Conservation (phyloP, 495 filamentous ascomycete species). For the Penicillium samsonianum region DNA sequence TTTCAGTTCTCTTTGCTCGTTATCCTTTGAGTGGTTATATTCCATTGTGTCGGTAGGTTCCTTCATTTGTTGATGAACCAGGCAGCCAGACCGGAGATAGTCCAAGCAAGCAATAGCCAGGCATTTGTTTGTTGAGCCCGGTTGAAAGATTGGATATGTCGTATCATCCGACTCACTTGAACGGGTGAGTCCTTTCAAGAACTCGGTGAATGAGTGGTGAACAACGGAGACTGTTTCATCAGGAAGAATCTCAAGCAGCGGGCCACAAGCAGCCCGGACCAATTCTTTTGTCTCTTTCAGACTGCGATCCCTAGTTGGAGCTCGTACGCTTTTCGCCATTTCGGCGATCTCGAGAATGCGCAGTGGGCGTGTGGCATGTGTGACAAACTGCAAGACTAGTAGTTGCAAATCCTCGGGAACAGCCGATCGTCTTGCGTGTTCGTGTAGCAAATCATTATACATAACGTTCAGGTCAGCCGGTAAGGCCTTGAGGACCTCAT, state of each 20-base stretch:
- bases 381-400: conserved; percentile 48
- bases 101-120: conserved; percentile 20
- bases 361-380: conserved; percentile 51
- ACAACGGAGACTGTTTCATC: conserved; percentile 53
- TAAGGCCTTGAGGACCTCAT: conserved; percentile 29
- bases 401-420: conserved; percentile 43
- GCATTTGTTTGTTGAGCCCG: conserved; percentile 17
- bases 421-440: conserved; percentile 39
- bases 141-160: conserved; percentile 12
- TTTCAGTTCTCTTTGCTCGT: conserved; percentile 1
- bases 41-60: neutral
- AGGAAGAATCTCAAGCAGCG: conserved; percentile 50
- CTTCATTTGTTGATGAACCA: conserved; percentile 16
- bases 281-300: conserved; percentile 30
- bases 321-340: conserved; percentile 28
- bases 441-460: conserved; percentile 45
- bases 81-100: conserved; percentile 22
- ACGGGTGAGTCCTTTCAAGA: conserved; percentile 30
- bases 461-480: conserved; percentile 45
- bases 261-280: conserved; percentile 44
- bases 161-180: neutral
- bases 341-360: conserved; percentile 52
- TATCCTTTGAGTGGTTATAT: conserved; percentile 4
- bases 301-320: neutral
- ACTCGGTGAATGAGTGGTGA: conserved; percentile 59